Percentiles rank a stretch among this genome's conserved stretches.
Evolutionary conservation across 78 protist genomes (phyloP).

Genomic region (Thecamonas trahens): DNA sequence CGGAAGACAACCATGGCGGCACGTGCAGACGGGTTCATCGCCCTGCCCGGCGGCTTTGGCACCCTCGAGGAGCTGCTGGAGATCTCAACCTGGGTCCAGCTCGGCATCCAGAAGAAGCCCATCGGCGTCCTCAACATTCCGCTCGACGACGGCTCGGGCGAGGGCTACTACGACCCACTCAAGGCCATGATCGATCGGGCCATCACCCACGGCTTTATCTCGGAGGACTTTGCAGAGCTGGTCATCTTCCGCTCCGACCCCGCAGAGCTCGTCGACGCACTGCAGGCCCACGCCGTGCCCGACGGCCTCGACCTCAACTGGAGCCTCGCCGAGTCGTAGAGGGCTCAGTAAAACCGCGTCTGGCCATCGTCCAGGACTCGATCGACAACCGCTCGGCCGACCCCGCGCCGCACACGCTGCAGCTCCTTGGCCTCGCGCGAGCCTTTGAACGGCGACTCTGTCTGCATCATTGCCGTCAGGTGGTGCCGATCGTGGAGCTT

Average conservation of each 20-base stretch:
- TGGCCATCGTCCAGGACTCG: too few relatives aligned
- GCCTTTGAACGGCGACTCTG: too few relatives aligned
- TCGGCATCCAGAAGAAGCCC: conserved; percentile 14
- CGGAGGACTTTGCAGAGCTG: not conserved
- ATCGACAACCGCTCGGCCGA: too few relatives aligned
- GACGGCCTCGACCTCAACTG: too few relatives aligned
- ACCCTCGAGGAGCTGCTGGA: conserved; percentile 37
- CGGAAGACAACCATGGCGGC: not conserved
- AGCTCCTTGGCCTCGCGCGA: too few relatives aligned
- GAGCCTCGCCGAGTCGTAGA: too few relatives aligned
- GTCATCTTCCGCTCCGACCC: not conserved
- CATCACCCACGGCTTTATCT: not conserved
- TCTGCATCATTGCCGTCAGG: too few relatives aligned
- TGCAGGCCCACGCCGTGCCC: not conserved
- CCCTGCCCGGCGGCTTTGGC: conserved; percentile 43
- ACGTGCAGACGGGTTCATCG: conserved; percentile 15
- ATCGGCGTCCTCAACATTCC: not conserved
- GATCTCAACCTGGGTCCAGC: conserved; percentile 10
- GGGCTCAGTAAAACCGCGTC: too few relatives aligned
- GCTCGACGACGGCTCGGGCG: too few relatives aligned
- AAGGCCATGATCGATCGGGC: not conserved
- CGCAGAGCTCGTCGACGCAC: not conserved
- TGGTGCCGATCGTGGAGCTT: too few relatives aligned
- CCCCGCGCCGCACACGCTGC: too few relatives aligned
- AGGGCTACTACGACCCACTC: conserved; percentile 7